Evolutionary conservation across 805 yeast genomes (phyloP).

Genomic region (Candida quercuum): DNA sequence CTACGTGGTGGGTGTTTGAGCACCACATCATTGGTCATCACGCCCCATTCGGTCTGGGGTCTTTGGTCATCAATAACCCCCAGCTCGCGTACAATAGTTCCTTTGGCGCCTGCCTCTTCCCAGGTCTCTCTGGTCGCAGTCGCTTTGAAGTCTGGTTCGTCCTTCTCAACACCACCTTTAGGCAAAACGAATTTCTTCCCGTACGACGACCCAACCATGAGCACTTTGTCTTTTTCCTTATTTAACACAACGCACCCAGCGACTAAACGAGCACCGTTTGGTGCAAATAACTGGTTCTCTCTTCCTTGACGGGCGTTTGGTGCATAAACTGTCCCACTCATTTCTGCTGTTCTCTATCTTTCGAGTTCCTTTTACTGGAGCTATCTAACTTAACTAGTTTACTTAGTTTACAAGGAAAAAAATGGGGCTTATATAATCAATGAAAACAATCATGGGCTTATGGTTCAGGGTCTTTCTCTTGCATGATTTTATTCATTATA

Average conservation of each 20-base stretch:
- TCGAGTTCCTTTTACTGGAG: no score
- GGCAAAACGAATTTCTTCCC: conserved; percentile 82
- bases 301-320: not conserved
- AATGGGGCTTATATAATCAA: no score
- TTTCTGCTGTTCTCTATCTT: no score
- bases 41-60: conserved; percentile 41
- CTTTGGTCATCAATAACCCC: conserved; percentile 64
- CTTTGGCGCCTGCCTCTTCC: conserved; percentile 95
- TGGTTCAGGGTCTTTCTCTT: no score
- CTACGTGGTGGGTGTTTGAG: conserved; percentile 55
- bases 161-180: conserved; percentile 91
- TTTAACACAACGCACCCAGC: conserved; percentile 87
- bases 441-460: no score
- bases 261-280: conserved; percentile 76
- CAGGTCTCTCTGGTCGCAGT: conserved; percentile 86
- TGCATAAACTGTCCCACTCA: conserved; percentile 29
- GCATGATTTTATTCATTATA: no score
- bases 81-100: conserved; percentile 47
- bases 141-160: conserved; percentile 43
- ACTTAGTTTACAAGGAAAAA: no score
- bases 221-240: conserved; percentile 49
- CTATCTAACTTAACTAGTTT: no score
- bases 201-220: conserved; percentile 74
- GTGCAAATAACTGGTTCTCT: conserved; percentile 40
- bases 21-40: conserved; percentile 19